These are phyloP conservation scores for Yamadazyma triangularis DNA, from an alignment of 1,139 yeast genomes.

Conservation along the genomic window DNA sequence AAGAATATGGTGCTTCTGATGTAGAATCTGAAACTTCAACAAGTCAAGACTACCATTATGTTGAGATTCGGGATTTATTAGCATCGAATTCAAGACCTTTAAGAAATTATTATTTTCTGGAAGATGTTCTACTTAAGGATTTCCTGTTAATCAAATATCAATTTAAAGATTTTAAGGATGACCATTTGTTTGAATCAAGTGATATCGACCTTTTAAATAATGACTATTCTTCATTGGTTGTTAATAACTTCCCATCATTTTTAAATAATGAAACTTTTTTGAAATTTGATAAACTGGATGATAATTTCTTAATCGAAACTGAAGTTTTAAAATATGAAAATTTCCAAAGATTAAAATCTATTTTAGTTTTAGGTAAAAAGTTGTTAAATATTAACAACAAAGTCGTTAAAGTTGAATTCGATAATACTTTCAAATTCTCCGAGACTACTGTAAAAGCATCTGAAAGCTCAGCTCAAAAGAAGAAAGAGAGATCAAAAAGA, in stretches of 20 bases:
- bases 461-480: conserved; percentile 3
- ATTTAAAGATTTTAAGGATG: conserved; percentile 59
- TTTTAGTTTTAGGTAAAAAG: conserved; percentile 5
- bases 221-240: conserved; percentile 19
- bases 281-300: conserved; percentile 1
- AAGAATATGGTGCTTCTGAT: conserved; percentile 1
- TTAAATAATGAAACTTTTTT: conserved; percentile 16
- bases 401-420: conserved; percentile 3
- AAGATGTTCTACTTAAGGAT: conserved; percentile 61
- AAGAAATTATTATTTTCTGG: conserved; percentile 55
- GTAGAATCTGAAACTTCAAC: background rate
- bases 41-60: conserved; percentile 6
- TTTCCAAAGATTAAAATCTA: conserved; percentile 4
- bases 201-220: conserved; percentile 31
- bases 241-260: conserved; percentile 23
- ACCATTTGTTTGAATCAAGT: conserved; percentile 28
- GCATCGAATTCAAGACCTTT: conserved; percentile 18
- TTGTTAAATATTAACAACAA: conserved; percentile 5
- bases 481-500: background rate
- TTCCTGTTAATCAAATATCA: conserved; percentile 50
- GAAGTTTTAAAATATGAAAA: conserved; percentile 6
- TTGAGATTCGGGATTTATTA: conserved; percentile 5
- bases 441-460: conserved; percentile 3
- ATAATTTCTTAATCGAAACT: background rate
- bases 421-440: conserved; percentile 2